Evolutionary conservation across 2,329 filamentous ascomycete species (phyloP), one percentile per base, ranked within the genome.

Genomic region (Alternaria arbusti): DNA sequence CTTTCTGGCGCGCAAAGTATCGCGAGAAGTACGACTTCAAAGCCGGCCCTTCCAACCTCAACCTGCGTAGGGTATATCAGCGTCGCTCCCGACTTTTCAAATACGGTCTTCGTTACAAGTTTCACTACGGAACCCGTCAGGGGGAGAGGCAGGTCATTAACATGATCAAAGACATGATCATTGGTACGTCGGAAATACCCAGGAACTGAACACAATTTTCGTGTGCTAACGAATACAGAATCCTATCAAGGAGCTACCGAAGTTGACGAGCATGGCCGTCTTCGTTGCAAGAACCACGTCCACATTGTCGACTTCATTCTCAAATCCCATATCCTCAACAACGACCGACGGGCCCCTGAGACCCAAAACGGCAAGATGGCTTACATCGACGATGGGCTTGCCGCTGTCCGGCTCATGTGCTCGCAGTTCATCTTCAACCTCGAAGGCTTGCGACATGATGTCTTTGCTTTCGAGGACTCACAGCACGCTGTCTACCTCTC

Each of bases 1-100:
- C 80, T 7, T 83, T 86, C 70, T 87, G 85, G 85, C 81, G 82
- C 36, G 65, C 70, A 40, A 79, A 76, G 17, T 87, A 84, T 67
- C 70, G 77, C 13, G 59, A 74, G 22, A 74, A 60, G 25, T 87
- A 82, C 65, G 85, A 85, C 30, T 60, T 68, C 52, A 65, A 63
- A 5, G 36, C 62, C 1, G 63, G 67, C 52, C 56, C 50, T 25
- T 45, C 73, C 47, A 78, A 79, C 56, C 51, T 66, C 9, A 67
- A 78, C 7, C 68, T 83, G 59, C 79, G 76, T 61, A 72, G 69
- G 8, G 47, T 74, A 46, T 84, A 84, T 64, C 74, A 80, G 68
- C 49, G 46, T 8, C 74, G 73, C 13, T 66, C 66, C 13, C 70
- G 64, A 55, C 62, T 66, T 44, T 66, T 79, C n/a, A 66, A 64